These are phyloP conservation scores for Cordyceps cateniannulata DNA, from an alignment of 2,329 filamentous ascomycete genomes.

Conservation along the genomic window DNA sequence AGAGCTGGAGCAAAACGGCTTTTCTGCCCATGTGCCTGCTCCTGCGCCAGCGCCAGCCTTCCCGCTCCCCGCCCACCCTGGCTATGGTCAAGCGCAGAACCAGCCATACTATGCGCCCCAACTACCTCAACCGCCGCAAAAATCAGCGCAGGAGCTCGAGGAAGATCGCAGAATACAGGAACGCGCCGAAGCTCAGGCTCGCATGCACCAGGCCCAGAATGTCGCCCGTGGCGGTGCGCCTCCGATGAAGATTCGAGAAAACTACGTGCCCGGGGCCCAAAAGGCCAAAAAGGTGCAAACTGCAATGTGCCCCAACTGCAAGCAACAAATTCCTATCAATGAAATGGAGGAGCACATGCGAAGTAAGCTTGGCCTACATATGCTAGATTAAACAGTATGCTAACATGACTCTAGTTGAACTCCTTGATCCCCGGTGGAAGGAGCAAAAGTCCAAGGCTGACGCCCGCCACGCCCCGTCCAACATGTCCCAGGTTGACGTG, in stretches of 20 bases:
- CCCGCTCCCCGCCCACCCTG: conserved; percentile 40
- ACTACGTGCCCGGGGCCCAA: conserved; percentile 80
- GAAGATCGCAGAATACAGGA: conserved; percentile 59
- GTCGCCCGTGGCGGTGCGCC: conserved; percentile 62
- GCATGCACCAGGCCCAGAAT: conserved; percentile 71
- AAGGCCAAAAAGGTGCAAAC: conserved; percentile 61
- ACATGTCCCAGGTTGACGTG: conserved; percentile 78
- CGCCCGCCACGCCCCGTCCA: conserved; percentile 76
- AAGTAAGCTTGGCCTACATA: conserved; percentile 43
- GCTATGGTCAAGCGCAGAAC: conserved; percentile 30
- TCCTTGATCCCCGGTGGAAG: conserved; percentile 91
- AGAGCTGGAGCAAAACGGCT: conserved; percentile 51
- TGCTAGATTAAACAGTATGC: conserved; percentile 12
- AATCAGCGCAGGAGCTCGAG: conserved; percentile 50
- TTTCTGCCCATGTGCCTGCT: conserved; percentile 28
- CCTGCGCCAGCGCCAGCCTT: conserved; percentile 27
- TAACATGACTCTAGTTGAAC: conserved; percentile 61
- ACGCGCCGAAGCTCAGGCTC: conserved; percentile 50
- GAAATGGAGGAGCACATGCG: conserved; percentile 91
- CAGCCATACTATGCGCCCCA: conserved; percentile 26
- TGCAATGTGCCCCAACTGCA: conserved; percentile 86
- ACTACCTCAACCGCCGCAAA: conserved; percentile 23
- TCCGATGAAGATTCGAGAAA: conserved; percentile 85
- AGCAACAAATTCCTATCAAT: conserved; percentile 77
- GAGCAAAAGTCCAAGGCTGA: conserved; percentile 90